Evolutionary conservation across 139 green algal species (phyloP).

Genomic region (Chlorella vulgaris): DNA sequence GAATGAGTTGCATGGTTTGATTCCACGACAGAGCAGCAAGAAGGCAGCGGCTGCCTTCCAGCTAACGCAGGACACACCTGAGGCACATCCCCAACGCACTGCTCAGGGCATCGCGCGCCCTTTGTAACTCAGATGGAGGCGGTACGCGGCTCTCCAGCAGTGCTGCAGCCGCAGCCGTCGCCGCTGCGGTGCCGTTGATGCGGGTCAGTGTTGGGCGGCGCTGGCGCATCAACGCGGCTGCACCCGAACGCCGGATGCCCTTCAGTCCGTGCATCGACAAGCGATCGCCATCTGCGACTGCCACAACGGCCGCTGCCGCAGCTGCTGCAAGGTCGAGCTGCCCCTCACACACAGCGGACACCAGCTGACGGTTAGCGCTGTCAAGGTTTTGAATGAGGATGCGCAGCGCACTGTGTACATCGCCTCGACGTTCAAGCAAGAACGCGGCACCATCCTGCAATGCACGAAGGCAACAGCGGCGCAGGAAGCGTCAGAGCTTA

Average conservation of each 20-base stretch:
- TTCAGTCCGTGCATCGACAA: background rate
- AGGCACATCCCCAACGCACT: conserved; percentile 25
- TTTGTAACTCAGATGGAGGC: conserved; percentile 8
- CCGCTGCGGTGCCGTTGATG: background rate
- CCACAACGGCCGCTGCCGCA: background rate
- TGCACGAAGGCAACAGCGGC: background rate
- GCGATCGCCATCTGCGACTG: background rate
- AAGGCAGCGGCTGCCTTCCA: too few relatives aligned
- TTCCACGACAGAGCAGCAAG: too few relatives aligned
- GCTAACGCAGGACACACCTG: conserved; percentile 7
- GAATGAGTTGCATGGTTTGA: too few relatives aligned
- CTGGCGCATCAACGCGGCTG: background rate
- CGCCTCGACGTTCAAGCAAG: conserved; percentile 69
- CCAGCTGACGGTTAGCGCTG: conserved; percentile 33
- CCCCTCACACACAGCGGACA: conserved; percentile 1
- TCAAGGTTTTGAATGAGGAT: conserved; percentile 45
- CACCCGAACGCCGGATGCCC: background rate
- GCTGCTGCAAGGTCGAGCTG: background rate
- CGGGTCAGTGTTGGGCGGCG: background rate
- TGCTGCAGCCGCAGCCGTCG: background rate
- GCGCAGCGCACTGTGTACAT: conserved; percentile 49
- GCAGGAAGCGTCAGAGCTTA: too few relatives aligned
- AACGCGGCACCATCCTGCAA: conserved; percentile 49
- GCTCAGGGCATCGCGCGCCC: background rate
- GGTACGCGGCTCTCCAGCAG: background rate